These are phyloP conservation scores for Colletotrichum liaoningense DNA, from an alignment of 2,329 filamentous ascomycete species.

Conservation along the genomic window DNA sequence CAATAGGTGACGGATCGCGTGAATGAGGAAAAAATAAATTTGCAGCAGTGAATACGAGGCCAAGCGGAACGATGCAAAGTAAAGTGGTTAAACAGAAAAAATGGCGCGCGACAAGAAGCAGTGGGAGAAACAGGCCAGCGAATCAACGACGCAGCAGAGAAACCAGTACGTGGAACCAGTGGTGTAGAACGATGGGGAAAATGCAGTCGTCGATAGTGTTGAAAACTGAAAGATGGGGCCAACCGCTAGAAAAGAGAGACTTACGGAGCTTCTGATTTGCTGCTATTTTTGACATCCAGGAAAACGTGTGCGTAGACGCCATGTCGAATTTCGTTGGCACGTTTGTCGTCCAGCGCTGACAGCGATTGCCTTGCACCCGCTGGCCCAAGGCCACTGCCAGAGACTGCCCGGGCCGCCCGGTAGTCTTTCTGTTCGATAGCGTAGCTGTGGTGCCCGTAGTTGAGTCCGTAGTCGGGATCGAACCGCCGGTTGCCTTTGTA, in stretches of 20 bases:
- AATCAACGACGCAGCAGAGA: background rate
- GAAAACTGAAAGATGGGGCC: background rate
- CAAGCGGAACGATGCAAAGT: background rate
- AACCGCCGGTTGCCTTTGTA: slow-evolving; percentile 19
- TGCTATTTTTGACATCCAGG: slow-evolving; percentile 37
- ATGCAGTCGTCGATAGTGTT: background rate
- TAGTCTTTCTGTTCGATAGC: background rate
- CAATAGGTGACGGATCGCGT: background rate
- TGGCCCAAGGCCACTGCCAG: background rate
- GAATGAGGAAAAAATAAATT: background rate
- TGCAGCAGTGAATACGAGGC: slow-evolving; percentile 2
- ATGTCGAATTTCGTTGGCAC: slow-evolving; percentile 35
- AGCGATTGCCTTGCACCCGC: slow-evolving; percentile 33
- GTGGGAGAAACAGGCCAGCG: background rate
- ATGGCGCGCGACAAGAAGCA: background rate
- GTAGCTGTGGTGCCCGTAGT: slow-evolving; percentile 19
- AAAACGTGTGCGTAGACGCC: slow-evolving; percentile 34
- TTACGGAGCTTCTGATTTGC: slow-evolving; percentile 41
- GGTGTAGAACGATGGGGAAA: background rate
- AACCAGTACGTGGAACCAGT: background rate
- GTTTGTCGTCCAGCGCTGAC: slow-evolving; percentile 37
- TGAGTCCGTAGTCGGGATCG: slow-evolving; percentile 24
- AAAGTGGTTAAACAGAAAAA: background rate
- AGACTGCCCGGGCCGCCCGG: slow-evolving; percentile 9
- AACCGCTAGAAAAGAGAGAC: slow-evolving; percentile 21